A percentile compares a stretch with the other conserved stretches of the same genome.
phyloP scores from a whole-genome alignment of 805 yeast genomes.

The Torulaspora quercuum region DNA sequence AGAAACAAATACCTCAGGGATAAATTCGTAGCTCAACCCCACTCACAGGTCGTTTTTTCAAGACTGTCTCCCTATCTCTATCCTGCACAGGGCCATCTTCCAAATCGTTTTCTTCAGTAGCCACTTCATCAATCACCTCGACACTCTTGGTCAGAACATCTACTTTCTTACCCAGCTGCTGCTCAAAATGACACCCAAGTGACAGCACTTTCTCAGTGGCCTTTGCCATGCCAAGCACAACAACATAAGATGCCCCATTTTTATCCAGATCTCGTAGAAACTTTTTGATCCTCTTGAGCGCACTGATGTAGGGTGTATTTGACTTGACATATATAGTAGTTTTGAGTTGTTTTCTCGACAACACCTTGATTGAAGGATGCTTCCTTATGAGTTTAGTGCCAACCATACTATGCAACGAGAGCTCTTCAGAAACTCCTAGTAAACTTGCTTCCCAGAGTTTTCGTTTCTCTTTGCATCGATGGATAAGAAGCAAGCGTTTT shows the following conservation, averaged over 20 bases:
- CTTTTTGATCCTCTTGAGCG: constrained; percentile 60
- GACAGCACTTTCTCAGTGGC: constrained; percentile 62
- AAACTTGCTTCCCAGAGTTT: no score
- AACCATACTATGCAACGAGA: no score
- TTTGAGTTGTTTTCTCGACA: constrained; percentile 44
- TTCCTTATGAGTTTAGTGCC: constrained; percentile 15
- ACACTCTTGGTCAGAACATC: constrained; percentile 63
- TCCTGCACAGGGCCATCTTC: constrained; percentile 32
- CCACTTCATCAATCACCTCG: constrained; percentile 68
- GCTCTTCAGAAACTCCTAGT: no score
- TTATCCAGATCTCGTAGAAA: constrained; percentile 47
- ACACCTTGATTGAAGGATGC: constrained; percentile 29
- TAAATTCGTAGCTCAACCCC: constrained; percentile 44
- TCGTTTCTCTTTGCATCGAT: no score
- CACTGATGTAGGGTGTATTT: constrained; percentile 68
- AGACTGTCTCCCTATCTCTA: constrained; percentile 33
- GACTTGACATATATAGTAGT: constrained; percentile 58
- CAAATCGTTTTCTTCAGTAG: constrained; percentile 29
- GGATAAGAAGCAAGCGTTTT: no score
- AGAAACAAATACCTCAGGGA: constrained; percentile 12
- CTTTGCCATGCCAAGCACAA: constrained; percentile 72
- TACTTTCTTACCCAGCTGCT: constrained; percentile 47
- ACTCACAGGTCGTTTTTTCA: constrained; percentile 40
- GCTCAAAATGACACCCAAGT: constrained; percentile 57
- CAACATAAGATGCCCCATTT: constrained; percentile 45